These are phyloP conservation scores for Hymenoscyphus salicellus DNA, from an alignment of 2,329 filamentous ascomycete genomes.

Conservation along the genomic window DNA sequence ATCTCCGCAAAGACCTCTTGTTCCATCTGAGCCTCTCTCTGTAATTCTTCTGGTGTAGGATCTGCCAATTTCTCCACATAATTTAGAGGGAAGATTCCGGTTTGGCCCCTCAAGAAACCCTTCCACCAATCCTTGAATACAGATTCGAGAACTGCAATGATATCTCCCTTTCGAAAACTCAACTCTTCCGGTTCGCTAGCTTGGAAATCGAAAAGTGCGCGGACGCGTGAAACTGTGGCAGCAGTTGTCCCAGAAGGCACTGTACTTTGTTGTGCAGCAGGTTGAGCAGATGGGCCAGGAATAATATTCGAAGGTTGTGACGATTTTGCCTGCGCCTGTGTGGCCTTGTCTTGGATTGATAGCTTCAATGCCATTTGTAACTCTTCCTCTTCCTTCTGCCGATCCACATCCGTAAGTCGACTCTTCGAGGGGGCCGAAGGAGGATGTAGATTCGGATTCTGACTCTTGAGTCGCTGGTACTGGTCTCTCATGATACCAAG, in stretches of 20 bases:
- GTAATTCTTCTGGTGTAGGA: slow-evolving; percentile 88
- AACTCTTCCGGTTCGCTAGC: slow-evolving; percentile 92
- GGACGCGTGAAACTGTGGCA: slow-evolving; percentile 90
- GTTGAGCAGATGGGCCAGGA: slow-evolving; percentile 39
- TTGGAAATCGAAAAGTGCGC: slow-evolving; percentile 90
- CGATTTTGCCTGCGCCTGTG: slow-evolving; percentile 50
- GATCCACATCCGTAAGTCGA: slow-evolving; percentile 82
- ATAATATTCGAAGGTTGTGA: slow-evolving; percentile 37
- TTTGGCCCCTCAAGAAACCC: slow-evolving; percentile 87
- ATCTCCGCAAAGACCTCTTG: slow-evolving; percentile 73
- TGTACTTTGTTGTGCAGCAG: slow-evolving; percentile 48
- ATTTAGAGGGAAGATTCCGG: slow-evolving; percentile 96
- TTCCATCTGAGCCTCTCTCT: slow-evolving; percentile 95
- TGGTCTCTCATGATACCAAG: slow-evolving; percentile 97
- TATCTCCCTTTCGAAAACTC: slow-evolving; percentile 93
- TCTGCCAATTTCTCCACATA: slow-evolving; percentile 98
- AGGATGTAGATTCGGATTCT: slow-evolving; percentile 83
- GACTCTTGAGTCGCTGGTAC: slow-evolving; percentile 78
- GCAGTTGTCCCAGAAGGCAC: slow-evolving; percentile 84
- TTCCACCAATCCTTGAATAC: slow-evolving; percentile 99
- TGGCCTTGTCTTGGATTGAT: slow-evolving; percentile 83
- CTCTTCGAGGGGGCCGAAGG: slow-evolving; percentile 93
- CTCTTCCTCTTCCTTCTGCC: slow-evolving; percentile 95
- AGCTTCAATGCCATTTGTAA: slow-evolving; percentile 92
- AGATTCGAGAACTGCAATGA: slow-evolving; percentile 94